Percentiles rank a stretch among this genome's conserved stretches.
Evolutionary conservation across 2,329 filamentous ascomycete genomes (phyloP).

Genomic region (Cladosporium sphaerospermum): DNA sequence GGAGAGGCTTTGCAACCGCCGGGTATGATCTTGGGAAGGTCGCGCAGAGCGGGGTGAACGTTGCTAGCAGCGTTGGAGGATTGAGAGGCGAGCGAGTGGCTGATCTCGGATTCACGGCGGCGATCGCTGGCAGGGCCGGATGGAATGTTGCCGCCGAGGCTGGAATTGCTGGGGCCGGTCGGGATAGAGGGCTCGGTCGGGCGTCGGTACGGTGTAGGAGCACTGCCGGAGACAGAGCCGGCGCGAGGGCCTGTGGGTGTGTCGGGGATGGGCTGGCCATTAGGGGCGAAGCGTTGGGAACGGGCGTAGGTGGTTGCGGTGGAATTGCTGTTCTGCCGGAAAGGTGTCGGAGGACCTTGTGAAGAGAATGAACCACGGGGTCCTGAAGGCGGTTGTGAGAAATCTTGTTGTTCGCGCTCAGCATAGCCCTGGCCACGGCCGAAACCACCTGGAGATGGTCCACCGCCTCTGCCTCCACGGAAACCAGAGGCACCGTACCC

Average conservation of each 20-base stretch:
- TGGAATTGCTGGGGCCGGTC: conserved; percentile 2
- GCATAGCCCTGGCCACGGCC: conserved; percentile 12
- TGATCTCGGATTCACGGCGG: conserved; percentile 10
- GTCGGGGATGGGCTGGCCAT: conserved; percentile 25
- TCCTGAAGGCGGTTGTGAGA: conserved; percentile 24
- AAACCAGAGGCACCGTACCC: conserved; percentile 28
- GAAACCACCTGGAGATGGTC: conserved; percentile 9
- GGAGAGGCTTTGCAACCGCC: conserved; percentile 40
- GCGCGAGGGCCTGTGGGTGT: conserved; percentile 12
- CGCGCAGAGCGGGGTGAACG: conserved; percentile 33
- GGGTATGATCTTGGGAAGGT: conserved; percentile 39
- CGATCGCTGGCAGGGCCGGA: conserved; percentile 12
- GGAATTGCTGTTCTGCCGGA: conserved; percentile 38
- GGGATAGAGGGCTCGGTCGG: conserved; percentile 16
- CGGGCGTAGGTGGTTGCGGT: conserved; percentile 42
- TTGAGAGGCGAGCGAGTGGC: not conserved
- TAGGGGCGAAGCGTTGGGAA: conserved; percentile 37
- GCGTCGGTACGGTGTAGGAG: conserved; percentile 22
- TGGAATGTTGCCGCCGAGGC: not conserved
- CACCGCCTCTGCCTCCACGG: conserved; percentile 26
- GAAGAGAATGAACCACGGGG: conserved; percentile 27
- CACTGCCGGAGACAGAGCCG: conserved; percentile 15
- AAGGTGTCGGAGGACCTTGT: conserved; percentile 26
- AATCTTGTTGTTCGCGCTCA: conserved; percentile 11
- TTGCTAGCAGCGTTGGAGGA: not conserved